phyloP scores from a whole-genome alignment of 2,329 filamentous ascomycete genomes.

The Chaetomiaceae sp. region DNA sequence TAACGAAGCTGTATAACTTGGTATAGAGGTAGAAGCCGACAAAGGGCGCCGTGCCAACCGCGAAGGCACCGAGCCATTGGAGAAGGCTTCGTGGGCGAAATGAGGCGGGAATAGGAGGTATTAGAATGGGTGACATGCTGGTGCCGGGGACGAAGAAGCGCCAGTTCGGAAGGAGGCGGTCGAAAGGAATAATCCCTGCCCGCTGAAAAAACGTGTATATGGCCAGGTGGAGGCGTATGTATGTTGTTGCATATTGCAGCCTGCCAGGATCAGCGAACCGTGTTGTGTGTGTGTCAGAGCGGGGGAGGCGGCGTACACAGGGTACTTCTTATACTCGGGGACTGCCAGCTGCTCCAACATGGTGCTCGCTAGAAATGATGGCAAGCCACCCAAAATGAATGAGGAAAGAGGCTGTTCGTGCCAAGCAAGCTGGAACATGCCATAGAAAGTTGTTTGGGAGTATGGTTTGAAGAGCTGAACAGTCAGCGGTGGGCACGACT shows the following conservation, averaged over 20 bases:
- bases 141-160: constrained; percentile 55
- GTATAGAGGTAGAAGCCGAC: constrained; percentile 43
- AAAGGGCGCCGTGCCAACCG: constrained; percentile 45
- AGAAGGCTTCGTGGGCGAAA: constrained; percentile 38
- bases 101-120: constrained; percentile 41
- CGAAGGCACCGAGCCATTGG: constrained; percentile 41
- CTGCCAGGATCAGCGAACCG: constrained; percentile 16
- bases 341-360: constrained; percentile 31
- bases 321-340: not conserved
- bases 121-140: constrained; percentile 44
- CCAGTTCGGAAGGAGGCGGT: constrained; percentile 40
- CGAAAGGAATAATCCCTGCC: constrained; percentile 43
- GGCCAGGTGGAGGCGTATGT: constrained; percentile 48
- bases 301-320: constrained; percentile 1
- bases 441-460: constrained; percentile 45
- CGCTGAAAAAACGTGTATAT: constrained; percentile 51
- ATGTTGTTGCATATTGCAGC: constrained; percentile 19
- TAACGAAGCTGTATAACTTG: constrained; percentile 35
- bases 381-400: constrained; percentile 38
- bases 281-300: too few relatives aligned
- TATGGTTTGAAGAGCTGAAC: constrained; percentile 49
- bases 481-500: not conserved
- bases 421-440: constrained; percentile 37
- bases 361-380: constrained; percentile 36
- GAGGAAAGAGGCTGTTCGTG: constrained; percentile 32